These are phyloP conservation scores for Lipomyces lipofer DNA, from an alignment of 805 yeast genomes.

Conservation along the genomic window DNA sequence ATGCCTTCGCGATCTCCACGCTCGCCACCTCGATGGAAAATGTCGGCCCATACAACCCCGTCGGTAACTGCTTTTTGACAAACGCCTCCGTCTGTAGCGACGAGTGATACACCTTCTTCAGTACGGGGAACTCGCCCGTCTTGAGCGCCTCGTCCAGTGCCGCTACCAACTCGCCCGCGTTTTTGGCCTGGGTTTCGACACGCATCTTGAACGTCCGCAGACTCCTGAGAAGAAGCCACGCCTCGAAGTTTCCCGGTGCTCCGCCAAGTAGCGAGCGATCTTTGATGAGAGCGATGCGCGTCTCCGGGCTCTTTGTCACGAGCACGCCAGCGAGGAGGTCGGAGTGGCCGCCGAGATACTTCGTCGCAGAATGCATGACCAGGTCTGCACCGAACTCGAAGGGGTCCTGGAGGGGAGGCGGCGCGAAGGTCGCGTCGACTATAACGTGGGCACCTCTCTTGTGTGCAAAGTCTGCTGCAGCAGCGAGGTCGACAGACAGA, in stretches of 20 bases:
- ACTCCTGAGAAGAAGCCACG: slow-evolving; percentile 72
- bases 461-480: slow-evolving; percentile 72
- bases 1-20: slow-evolving; percentile 55
- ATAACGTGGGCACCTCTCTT: slow-evolving; percentile 68
- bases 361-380: slow-evolving; percentile 91
- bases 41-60: slow-evolving; percentile 67
- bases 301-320: slow-evolving; percentile 57
- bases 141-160: slow-evolving; percentile 53
- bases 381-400: slow-evolving; percentile 82
- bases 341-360: slow-evolving; percentile 94
- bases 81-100: slow-evolving; percentile 72
- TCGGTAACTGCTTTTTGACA: slow-evolving; percentile 62
- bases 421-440: slow-evolving; percentile 90
- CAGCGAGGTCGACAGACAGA: slow-evolving; percentile 57
- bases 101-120: slow-evolving; percentile 64
- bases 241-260: slow-evolving; percentile 74
- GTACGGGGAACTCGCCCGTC: slow-evolving; percentile 46
- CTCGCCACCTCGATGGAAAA: slow-evolving; percentile 61
- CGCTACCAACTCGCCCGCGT: slow-evolving; percentile 61
- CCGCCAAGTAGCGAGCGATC: slow-evolving; percentile 80
- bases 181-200: slow-evolving; percentile 62
- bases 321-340: slow-evolving; percentile 83
- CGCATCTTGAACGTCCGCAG: slow-evolving; percentile 78
- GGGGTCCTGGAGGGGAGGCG: slow-evolving; percentile 84
- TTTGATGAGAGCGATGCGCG: slow-evolving; percentile 48